These are phyloP conservation scores for Sclerotinia subarctica DNA, from an alignment of 2,329 filamentous ascomycete species.

Conservation along the genomic window DNA sequence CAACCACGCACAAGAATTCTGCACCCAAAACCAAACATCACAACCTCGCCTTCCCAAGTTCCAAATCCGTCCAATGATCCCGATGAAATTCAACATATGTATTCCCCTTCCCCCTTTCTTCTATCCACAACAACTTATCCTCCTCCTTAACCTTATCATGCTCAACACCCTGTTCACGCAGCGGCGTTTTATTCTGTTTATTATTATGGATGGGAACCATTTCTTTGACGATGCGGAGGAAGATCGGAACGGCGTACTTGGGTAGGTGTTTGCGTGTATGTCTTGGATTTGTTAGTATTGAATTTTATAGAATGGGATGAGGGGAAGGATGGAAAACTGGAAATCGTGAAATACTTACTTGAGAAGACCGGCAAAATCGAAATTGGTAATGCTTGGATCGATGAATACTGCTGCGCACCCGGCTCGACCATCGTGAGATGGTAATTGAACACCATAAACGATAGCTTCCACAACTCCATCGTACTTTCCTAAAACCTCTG, in stretches of 20 bases:
- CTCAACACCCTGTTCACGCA: slow-evolving; percentile 66
- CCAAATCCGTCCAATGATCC: slow-evolving; percentile 56
- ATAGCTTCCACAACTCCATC: slow-evolving; percentile 62
- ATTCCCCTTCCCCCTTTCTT: slow-evolving; percentile 51
- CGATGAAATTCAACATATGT: slow-evolving; percentile 58
- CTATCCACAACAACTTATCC: slow-evolving; percentile 54
- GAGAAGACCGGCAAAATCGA: slow-evolving; percentile 60
- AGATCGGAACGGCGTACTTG: slow-evolving; percentile 72
- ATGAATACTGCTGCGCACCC: slow-evolving; percentile 64
- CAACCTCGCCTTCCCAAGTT: slow-evolving; percentile 45
- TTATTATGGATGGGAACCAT: slow-evolving; percentile 68
- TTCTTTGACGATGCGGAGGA: slow-evolving; percentile 59
- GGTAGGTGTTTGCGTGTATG: slow-evolving; percentile 60
- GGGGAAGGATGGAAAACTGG: too few relatives aligned
- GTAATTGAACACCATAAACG: slow-evolving; percentile 65
- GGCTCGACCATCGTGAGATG: slow-evolving; percentile 64
- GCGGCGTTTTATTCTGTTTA: slow-evolving; percentile 74
- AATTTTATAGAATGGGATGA: too few relatives aligned
- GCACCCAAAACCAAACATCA: slow-evolving; percentile 31
- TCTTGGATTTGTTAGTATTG: slow-evolving; percentile 32
- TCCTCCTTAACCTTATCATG: slow-evolving; percentile 45
- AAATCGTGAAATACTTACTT: slow-evolving; percentile 38
- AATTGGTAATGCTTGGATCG: slow-evolving; percentile 47
- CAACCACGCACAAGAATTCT: too few relatives aligned
- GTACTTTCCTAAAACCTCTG: slow-evolving; percentile 58